Evolutionary conservation across 306 rosid species (phyloP).

Genomic region (Nissolia schottii): DNA sequence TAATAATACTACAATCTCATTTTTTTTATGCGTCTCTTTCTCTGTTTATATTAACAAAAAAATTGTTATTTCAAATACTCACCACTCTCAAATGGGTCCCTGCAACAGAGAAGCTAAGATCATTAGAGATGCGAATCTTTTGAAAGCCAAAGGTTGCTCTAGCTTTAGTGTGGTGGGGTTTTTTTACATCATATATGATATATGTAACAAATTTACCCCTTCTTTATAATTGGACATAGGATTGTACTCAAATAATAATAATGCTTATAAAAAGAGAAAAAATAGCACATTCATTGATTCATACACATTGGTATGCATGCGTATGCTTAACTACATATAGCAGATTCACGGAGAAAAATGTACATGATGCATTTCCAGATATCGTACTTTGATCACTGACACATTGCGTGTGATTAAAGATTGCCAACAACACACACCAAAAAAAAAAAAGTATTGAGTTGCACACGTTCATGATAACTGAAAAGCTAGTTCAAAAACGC

Average conservation of each 20-base stretch:
- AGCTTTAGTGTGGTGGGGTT: not conserved
- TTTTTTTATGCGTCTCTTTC: not conserved
- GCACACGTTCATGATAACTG: conserved; percentile 27
- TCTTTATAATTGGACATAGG: not conserved
- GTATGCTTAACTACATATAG: not conserved
- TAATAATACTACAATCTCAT: not conserved
- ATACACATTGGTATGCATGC: not conserved
- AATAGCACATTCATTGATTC: too few species aligned
- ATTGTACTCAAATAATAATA: not conserved
- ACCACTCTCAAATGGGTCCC: conserved; percentile 29
- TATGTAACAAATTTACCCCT: not conserved
- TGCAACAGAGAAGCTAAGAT: not conserved
- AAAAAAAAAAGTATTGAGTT: not conserved
- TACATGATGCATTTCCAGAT: not conserved
- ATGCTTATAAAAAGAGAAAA: not conserved
- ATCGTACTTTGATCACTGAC: not conserved
- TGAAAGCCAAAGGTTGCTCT: not conserved
- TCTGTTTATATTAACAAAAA: not conserved
- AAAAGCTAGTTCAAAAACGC: conserved; percentile 1
- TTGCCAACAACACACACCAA: too few species aligned
- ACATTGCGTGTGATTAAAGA: not conserved
- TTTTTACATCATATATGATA: not conserved
- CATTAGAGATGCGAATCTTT: conserved; percentile 7
- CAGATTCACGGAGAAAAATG: not conserved
- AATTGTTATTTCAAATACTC: not conserved